Conservation (phyloP, 2,329 filamentous ascomycete species). For the Ceratocystis papillata region DNA sequence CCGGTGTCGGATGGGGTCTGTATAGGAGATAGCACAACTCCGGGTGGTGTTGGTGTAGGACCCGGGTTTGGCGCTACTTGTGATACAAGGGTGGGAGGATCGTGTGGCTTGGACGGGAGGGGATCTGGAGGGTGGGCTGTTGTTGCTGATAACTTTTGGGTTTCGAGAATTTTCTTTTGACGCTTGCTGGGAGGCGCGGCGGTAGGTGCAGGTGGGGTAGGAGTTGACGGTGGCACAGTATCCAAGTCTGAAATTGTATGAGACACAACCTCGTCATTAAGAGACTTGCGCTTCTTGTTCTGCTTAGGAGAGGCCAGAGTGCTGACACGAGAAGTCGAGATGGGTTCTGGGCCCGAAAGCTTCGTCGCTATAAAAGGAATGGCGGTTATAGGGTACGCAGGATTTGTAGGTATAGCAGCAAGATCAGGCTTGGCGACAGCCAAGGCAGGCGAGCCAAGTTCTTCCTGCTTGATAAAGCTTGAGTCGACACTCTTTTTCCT, state of each 20-base stretch:
- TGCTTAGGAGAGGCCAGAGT: neutral
- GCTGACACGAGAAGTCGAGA: neutral
- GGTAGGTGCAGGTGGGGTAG: neutral
- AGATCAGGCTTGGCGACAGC: neutral
- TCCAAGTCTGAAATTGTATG: neutral
- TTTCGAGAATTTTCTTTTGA: constrained; percentile 13
- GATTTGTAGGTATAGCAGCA: neutral
- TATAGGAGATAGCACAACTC: neutral
- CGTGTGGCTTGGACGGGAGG: neutral
- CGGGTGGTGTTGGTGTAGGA: neutral
- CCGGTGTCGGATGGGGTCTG: neutral
- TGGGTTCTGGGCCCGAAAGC: neutral
- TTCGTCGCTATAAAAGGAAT: neutral
- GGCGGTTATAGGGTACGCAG: neutral
- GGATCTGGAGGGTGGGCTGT: neutral
- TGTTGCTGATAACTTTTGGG: neutral
- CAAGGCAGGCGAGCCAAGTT: neutral
- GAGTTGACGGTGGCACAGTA: neutral
- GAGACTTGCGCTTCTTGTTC: constrained; percentile 5
- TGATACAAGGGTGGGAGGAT: no score
- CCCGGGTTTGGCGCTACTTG: neutral
- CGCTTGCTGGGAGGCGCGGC: constrained; percentile 14
- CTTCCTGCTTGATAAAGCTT: neutral
- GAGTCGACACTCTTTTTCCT: constrained; percentile 4
- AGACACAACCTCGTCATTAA: neutral